Evolutionary conservation across 495 filamentous ascomycete species (phyloP), one percentile per base, ranked within the genome.

Genomic region (Tricharina praecox): DNA sequence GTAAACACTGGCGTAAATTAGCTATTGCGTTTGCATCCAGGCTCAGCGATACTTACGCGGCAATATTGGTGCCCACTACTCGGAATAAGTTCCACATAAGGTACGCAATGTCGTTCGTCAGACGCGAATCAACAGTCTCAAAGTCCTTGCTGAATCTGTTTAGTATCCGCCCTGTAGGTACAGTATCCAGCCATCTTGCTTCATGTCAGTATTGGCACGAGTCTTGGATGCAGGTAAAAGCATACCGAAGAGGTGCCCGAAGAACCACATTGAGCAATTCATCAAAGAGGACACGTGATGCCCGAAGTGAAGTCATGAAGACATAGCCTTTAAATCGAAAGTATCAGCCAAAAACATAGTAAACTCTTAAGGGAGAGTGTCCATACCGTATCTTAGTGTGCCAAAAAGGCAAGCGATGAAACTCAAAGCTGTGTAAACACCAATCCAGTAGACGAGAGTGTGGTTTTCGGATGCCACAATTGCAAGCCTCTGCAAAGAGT

Each of bases 111-210:
- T 79, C 73, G 40, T 70, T 69, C 0, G 73, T 70, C 11, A 87
- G 62, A 16, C 70, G 68, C 1, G 73, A 76, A 59, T 88, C 83
- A 23, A 86, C 68, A 2, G 70, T 69, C 51, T 74, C 70, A 55
- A 90, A 86, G 54, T 90, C 84, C 3, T 79, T 70, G 0, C 81
- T 82, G 48, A 88, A 87, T 4, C 84, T 70, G 60, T 90, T 92
- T 2, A 88, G 59, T 28, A 88, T 75, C 20, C 82, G 73, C 1
- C 84, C 84, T 0, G 82, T 64, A 0, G 84, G 84, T 0, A 85
- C 78, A 0, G 82, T 88, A 58, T 92, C 84, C 9, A 88, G 66
- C 79, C 82, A 92, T 38, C 78, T 67, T 7, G 82, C 63, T 5
- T 32, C 28, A 32, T 32, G 13, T 32, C 28, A 32, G 28, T 5